A percentile compares a stretch with the other conserved stretches of the same genome.
These are phyloP conservation scores for Corymbia citriodora DNA, from an alignment of 441 rosid genomes.

Conservation along the genomic window DNA sequence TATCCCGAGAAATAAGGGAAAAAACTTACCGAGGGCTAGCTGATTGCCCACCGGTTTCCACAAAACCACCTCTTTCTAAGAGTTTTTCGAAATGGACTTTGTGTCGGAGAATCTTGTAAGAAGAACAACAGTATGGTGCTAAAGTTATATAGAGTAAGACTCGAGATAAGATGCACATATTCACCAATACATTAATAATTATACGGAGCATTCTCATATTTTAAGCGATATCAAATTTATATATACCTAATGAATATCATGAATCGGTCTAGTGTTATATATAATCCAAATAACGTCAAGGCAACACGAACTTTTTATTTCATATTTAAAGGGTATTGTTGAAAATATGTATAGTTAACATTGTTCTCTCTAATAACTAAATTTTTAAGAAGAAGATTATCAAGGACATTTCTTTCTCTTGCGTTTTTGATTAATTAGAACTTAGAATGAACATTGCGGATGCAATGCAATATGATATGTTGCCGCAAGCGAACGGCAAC, in stretches of 20 bases:
- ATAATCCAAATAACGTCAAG: background rate
- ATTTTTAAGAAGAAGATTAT: background rate
- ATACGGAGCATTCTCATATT: background rate
- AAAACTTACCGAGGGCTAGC: background rate
- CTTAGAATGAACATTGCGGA: background rate
- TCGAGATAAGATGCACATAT: background rate
- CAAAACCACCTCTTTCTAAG: background rate
- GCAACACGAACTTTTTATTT: background rate
- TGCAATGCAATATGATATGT: background rate
- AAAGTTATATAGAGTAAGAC: background rate
- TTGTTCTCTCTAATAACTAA: background rate
- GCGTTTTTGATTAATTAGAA: background rate
- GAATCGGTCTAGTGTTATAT: rapidly evolving
- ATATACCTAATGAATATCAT: background rate
- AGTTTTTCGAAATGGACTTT: background rate
- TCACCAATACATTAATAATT: background rate
- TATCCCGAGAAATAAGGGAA: background rate
- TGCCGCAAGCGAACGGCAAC: background rate
- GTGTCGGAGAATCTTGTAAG: background rate
- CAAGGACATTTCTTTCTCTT: background rate
- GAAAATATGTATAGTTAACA: background rate
- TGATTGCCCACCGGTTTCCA: background rate
- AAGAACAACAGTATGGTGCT: background rate
- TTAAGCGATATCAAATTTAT: background rate
- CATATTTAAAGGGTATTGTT: background rate